phyloP scores from a whole-genome alignment of 106 monocot species.

The Dendrobium officinale region DNA sequence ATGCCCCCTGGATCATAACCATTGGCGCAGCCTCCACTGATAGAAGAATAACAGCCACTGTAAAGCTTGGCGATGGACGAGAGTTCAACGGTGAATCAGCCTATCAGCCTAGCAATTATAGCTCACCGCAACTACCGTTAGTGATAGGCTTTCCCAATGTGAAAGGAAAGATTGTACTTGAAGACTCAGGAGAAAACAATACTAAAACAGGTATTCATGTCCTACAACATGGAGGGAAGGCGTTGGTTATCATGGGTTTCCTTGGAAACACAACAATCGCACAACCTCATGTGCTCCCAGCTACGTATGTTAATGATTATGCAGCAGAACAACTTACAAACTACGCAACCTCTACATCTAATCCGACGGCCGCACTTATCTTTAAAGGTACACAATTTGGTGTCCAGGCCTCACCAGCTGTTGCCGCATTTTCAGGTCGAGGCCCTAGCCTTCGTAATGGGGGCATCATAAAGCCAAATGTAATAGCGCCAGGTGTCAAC shows the following conservation, averaged over 20 bases:
- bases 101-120: conserved; percentile 5
- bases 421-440: conserved; percentile 30
- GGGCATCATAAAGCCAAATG: conserved; percentile 40
- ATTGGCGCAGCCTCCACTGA: conserved; percentile 16
- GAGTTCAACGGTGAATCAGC: conserved; percentile 27
- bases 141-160: not conserved
- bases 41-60: conserved; percentile 3
- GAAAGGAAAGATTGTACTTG: not conserved
- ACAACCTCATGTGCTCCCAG: not conserved
- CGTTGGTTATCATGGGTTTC: not conserved
- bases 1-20: conserved; percentile 19
- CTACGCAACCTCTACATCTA: not conserved
- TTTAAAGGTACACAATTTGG: conserved; percentile 25
- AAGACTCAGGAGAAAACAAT: not conserved
- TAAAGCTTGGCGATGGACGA: conserved; percentile 18
- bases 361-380: conserved; percentile 17
- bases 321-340: not conserved
- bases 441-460: conserved; percentile 19
- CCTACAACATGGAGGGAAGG: not conserved
- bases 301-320: conserved; percentile 6
- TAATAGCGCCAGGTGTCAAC: conserved; percentile 34
- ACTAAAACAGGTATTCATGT: not conserved
- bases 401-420: conserved; percentile 11
- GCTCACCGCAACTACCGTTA: not conserved
- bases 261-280: not conserved